phyloP scores from a whole-genome alignment of 139 green algal genomes.

The Tetradesmus obliquus region DNA sequence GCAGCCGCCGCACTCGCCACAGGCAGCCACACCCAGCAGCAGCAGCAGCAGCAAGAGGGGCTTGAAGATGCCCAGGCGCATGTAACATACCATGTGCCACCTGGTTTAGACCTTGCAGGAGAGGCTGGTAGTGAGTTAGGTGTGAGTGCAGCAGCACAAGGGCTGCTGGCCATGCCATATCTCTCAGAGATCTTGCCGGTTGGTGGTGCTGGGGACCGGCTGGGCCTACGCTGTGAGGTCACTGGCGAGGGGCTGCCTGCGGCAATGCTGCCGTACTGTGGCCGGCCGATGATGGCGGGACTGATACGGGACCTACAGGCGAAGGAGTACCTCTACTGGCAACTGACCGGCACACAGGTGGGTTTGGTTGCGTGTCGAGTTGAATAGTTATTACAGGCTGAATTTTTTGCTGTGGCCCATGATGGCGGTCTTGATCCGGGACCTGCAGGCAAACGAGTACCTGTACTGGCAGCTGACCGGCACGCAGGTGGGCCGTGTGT shows the following conservation, averaged over 20 bases:
- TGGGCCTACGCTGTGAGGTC: slow-evolving; percentile 88
- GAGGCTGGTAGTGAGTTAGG: slow-evolving; percentile 54
- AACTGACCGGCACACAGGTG: slow-evolving; percentile 83
- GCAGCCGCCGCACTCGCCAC: background rate
- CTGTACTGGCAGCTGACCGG: slow-evolving; percentile 93
- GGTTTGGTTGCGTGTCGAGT: too few relatives aligned
- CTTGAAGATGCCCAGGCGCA: slow-evolving; percentile 23
- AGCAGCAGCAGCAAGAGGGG: background rate
- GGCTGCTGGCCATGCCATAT: slow-evolving; percentile 80
- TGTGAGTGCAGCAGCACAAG: slow-evolving; percentile 55
- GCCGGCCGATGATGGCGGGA: slow-evolving; percentile 90
- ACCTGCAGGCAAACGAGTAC: slow-evolving; percentile 96
- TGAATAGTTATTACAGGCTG: too few relatives aligned
- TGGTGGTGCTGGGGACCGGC: slow-evolving; percentile 88
- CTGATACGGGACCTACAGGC: slow-evolving; percentile 95
- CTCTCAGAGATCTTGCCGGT: slow-evolving; percentile 97
- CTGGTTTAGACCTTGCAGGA: slow-evolving; percentile 76
- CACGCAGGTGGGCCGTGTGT: slow-evolving; percentile 65
- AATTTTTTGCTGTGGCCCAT: too few relatives aligned
- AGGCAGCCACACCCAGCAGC: background rate
- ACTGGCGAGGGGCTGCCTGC: slow-evolving; percentile 93
- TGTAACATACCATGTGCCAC: slow-evolving; percentile 70
- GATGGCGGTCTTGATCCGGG: slow-evolving; percentile 90
- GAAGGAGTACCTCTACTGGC: slow-evolving; percentile 95
- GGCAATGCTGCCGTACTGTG: slow-evolving; percentile 95